A percentile compares a stretch with the other conserved stretches of the same genome.
These are phyloP conservation scores for Kodamaea anthophila DNA, from an alignment of 1,139 yeast species.

Conservation along the genomic window DNA sequence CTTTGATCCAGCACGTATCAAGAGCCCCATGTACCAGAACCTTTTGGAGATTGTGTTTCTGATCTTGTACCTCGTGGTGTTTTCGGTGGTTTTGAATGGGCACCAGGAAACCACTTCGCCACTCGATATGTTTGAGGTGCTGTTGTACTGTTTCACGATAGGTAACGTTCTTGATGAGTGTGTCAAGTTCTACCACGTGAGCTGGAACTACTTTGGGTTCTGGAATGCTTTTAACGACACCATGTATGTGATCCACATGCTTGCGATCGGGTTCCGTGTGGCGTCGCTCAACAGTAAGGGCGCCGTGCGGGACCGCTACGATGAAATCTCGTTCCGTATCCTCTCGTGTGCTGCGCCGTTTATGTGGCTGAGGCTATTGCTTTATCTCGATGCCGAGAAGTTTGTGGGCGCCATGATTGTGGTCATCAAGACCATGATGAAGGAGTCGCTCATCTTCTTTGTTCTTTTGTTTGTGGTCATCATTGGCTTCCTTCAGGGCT, in stretches of 20 bases:
- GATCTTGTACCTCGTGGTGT: slow-evolving; percentile 55
- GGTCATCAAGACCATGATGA: slow-evolving; percentile 79
- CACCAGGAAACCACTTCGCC: slow-evolving; percentile 26
- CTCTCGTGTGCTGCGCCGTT: slow-evolving; percentile 81
- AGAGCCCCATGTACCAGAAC: slow-evolving; percentile 81
- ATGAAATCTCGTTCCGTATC: slow-evolving; percentile 62
- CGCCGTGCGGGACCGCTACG: slow-evolving; percentile 34
- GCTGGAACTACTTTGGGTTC: slow-evolving; percentile 64
- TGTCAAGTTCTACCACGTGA: slow-evolving; percentile 70
- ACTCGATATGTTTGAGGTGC: slow-evolving; percentile 41
- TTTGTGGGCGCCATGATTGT: slow-evolving; percentile 89
- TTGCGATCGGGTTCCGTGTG: slow-evolving; percentile 53
- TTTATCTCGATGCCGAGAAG: slow-evolving; percentile 71
- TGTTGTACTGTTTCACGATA: slow-evolving; percentile 60
- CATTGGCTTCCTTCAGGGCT: slow-evolving; percentile 80
- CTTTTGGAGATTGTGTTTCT: slow-evolving; percentile 64
- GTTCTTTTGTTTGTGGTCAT: slow-evolving; percentile 65
- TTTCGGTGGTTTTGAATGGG: slow-evolving; percentile 59
- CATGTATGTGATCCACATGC: slow-evolving; percentile 50
- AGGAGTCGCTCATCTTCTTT: slow-evolving; percentile 76
- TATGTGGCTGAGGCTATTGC: slow-evolving; percentile 75
- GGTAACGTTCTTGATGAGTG: slow-evolving; percentile 66
- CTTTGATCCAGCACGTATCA: slow-evolving; percentile 76
- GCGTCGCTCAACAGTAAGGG: slow-evolving; percentile 31
- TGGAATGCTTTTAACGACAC: slow-evolving; percentile 76